Conservation (phyloP, 2,329 filamentous ascomycete genomes). For the Aureobasidium musti region DNA sequence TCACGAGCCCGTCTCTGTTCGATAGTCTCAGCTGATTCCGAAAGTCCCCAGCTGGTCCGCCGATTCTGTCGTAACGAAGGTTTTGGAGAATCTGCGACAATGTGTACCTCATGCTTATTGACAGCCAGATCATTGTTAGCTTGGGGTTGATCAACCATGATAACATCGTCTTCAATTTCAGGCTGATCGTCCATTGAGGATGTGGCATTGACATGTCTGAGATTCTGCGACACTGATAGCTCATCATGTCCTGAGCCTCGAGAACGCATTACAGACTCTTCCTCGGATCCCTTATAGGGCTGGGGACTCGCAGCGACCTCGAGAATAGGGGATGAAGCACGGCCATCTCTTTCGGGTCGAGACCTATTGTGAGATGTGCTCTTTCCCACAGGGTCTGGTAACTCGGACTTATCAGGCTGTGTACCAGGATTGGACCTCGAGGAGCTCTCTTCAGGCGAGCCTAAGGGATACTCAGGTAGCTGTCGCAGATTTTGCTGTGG, state of each 20-base stretch:
- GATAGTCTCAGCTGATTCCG: not conserved
- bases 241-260: not conserved
- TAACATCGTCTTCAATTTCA: not conserved
- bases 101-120: not conserved
- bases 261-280: not conserved
- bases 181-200: not conserved
- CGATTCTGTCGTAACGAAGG: not conserved
- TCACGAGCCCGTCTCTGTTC: not conserved
- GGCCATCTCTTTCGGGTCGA: not conserved
- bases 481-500: not conserved
- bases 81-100: not conserved
- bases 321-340: not conserved
- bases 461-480: constrained; percentile 13
- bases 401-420: not conserved
- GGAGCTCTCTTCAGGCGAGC: not conserved
- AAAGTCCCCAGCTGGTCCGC: not conserved
- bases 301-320: not conserved
- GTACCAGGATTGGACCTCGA: not conserved
- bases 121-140: not conserved
- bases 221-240: too few species aligned
- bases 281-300: too few species aligned
- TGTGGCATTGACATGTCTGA: not conserved
- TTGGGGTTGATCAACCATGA: not conserved
- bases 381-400: not conserved
- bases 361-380: not conserved